Evolutionary conservation across 805 yeast genomes (phyloP), one percentile per base, ranked within the genome.

Genomic region (Kodamaea leandrae): DNA sequence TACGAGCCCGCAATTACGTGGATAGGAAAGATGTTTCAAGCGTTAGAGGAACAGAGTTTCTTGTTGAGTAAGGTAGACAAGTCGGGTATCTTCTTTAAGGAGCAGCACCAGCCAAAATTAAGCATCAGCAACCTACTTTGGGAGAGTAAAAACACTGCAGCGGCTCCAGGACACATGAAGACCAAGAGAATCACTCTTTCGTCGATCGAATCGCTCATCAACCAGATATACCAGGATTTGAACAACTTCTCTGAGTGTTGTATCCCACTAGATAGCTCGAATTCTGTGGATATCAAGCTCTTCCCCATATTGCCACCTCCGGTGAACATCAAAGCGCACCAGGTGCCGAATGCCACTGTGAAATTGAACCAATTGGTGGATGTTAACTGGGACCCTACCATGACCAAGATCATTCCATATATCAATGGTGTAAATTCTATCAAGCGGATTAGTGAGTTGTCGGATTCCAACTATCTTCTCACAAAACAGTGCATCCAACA

Each of bases 311-410:
- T 84, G 25, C 83, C 85, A 9, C 96, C 91, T 1, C 80, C 89
- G 2, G 83, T 90, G 0, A 77, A 77, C 36, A 66, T 93, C 16
- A 72, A 80, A 37, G 78, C 95, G 0, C 86, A 72, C 52, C 96
- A 91, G 59, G 99, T 93, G 1, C 99, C 99, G 0, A 78, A 90
- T 4, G 78, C 95, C n/a, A 82, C 91, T 0, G 96, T 93, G 1
- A 80, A 81, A 39, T 65, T 93, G 24, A 74, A 74, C 20, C 66
- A 76, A 27, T 69, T 93, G 46, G 82, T 87, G 32, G 99, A 93
- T 60, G 83, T 86, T 6, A 83, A 86, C 53, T 93, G 99, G 97
- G 99, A 93, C 61, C 97, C 97, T 1, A 91, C 98, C 2, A 84
- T 93, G 93, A 70, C 88, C 34, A 83, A 85, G 50, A 86, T 93